Percentiles rank a stretch among this genome's conserved stretches.
Evolutionary conservation across 108 stramenopile genomes (phyloP).

Genomic region (Nitzschia putrida): DNA sequence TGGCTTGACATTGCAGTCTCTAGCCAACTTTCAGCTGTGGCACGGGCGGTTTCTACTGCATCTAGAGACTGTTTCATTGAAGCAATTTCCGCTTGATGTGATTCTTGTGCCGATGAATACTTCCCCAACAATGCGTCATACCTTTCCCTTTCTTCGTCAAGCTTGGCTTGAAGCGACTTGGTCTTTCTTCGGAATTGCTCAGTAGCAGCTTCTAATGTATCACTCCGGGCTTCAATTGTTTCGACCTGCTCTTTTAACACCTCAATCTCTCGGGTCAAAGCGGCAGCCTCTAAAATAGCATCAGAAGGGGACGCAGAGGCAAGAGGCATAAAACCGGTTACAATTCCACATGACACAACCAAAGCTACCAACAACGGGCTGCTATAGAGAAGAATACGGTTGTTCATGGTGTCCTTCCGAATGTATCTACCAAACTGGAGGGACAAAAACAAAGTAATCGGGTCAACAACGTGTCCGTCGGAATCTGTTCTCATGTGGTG

Average conservation of each 20-base stretch:
- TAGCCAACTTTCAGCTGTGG: not conserved
- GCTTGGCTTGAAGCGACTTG: constrained; percentile 15
- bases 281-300: not conserved
- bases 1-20: not conserved
- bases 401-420: no score
- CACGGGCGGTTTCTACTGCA: not conserved
- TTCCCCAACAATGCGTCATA: constrained; percentile 13
- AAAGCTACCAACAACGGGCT: no score
- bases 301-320: not conserved
- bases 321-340: no score
- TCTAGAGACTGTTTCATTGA: not conserved
- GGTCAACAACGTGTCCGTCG: no score
- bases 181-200: constrained; percentile 29
- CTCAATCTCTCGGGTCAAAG: constrained; percentile 20
- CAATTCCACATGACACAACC: no score
- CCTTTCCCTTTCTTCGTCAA: constrained; percentile 25
- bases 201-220: constrained; percentile 34
- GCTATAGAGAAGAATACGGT: no score
- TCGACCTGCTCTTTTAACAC: constrained; percentile 22
- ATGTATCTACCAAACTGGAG: no score
- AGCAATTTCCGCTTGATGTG: constrained; percentile 11
- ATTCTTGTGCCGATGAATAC: constrained; percentile 6
- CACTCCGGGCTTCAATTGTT: constrained; percentile 25
- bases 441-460: no score
- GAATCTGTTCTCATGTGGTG: no score